phyloP scores from a whole-genome alignment of 106 monocot species.

The Acorus gramineus region DNA sequence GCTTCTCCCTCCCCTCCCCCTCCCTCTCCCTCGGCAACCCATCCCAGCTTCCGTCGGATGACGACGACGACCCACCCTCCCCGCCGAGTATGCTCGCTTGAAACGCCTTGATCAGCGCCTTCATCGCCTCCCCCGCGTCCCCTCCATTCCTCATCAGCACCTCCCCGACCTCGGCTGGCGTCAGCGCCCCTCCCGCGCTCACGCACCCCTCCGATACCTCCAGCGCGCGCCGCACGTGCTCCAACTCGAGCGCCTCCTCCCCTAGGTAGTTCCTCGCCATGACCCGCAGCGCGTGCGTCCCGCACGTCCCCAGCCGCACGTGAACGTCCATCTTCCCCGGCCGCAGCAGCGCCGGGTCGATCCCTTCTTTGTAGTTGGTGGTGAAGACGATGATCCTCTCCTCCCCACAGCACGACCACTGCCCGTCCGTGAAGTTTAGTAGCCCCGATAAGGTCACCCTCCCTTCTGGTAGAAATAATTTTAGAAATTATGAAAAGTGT shows the following conservation, averaged over 20 bases:
- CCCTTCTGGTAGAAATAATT: no score
- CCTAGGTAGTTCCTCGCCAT: constrained; percentile 47
- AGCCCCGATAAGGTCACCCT: constrained; percentile 76
- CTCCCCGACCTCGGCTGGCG: constrained; percentile 81
- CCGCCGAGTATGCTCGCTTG: constrained; percentile 16
- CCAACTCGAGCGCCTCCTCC: constrained; percentile 29
- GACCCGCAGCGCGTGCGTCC: constrained; percentile 44
- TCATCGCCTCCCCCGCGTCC: constrained; percentile 35
- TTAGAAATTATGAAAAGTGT: no score
- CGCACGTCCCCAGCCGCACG: constrained; percentile 43
- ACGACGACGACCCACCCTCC: constrained; percentile 9
- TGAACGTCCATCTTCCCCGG: constrained; percentile 69
- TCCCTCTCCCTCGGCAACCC: constrained; percentile 3
- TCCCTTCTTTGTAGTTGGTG: constrained; percentile 53
- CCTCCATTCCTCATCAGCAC: constrained; percentile 61
- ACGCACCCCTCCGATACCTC: constrained; percentile 35
- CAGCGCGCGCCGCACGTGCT: background rate
- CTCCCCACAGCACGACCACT: constrained; percentile 91
- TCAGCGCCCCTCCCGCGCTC: constrained; percentile 49
- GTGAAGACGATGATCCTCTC: constrained; percentile 82
- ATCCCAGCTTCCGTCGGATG: constrained; percentile 30
- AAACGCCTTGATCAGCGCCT: constrained; percentile 54
- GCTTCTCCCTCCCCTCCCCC: constrained; percentile 13
- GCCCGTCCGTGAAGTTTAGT: constrained; percentile 85
- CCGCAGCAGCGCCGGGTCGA: constrained; percentile 60